phyloP scores from a whole-genome alignment of 495 filamentous ascomycete genomes.

The Hypoxylon fuscum region DNA sequence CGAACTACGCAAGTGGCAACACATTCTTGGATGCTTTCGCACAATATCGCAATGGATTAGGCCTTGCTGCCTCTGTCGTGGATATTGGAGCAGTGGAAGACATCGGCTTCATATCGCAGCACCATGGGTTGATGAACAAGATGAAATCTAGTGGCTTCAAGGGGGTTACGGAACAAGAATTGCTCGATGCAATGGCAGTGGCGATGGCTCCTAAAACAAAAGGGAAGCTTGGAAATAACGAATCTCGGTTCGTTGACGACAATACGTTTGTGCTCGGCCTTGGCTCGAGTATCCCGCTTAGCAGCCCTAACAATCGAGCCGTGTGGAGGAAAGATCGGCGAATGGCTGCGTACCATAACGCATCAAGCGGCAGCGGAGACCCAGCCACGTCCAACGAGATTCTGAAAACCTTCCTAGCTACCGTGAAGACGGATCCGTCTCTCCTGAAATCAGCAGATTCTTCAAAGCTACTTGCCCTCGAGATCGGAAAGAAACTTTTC shows the following conservation, averaged over 20 bases:
- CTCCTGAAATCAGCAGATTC: constrained; percentile 19
- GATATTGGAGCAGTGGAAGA: constrained; percentile 51
- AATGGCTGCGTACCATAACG: constrained; percentile 43
- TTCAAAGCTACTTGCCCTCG: constrained; percentile 28
- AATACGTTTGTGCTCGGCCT: constrained; percentile 33
- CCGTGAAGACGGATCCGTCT: constrained; percentile 18
- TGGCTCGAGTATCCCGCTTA: constrained; percentile 22
- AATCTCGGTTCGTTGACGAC: constrained; percentile 12
- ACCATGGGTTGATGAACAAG: constrained; percentile 20
- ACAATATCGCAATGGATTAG: constrained; percentile 42
- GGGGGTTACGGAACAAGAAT: constrained; percentile 20
- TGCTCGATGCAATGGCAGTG: constrained; percentile 30
- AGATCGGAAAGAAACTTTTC: constrained; percentile 48
- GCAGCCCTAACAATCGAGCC: constrained; percentile 21
- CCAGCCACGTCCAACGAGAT: constrained; percentile 24
- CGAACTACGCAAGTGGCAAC: constrained; percentile 52
- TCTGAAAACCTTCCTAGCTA: constrained; percentile 33
- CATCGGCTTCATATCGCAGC: constrained; percentile 38
- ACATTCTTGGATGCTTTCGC: constrained; percentile 54
- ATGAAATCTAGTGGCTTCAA: constrained; percentile 25
- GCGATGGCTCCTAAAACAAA: constrained; percentile 5
- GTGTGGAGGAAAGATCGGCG: constrained; percentile 40
- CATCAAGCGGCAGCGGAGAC: background rate
- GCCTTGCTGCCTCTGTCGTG: constrained; percentile 46
- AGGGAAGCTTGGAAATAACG: background rate